phyloP scores from a whole-genome alignment of 78 protist species.

The Pigoraptor vietnamica region DNA sequence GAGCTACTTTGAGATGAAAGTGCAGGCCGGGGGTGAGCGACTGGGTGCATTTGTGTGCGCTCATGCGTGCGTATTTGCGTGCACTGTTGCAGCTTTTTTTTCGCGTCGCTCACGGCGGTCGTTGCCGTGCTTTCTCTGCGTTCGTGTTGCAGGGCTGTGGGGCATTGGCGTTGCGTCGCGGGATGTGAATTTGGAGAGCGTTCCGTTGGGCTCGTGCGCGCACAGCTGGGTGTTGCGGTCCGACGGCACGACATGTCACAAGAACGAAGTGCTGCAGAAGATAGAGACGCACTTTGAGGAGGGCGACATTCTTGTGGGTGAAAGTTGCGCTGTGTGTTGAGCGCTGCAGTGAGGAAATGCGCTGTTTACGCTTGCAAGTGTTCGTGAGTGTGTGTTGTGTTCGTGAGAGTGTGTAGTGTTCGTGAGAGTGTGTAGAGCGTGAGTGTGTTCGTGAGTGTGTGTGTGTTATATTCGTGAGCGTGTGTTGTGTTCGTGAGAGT shows the following conservation, averaged over 20 bases:
- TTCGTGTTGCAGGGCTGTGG: slow-evolving; percentile 10
- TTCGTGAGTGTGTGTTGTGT: neutral
- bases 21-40: slow-evolving; percentile 18
- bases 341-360: too few species aligned
- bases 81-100: neutral
- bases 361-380: too few species aligned
- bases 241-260: slow-evolving; percentile 9
- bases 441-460: too few species aligned
- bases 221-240: slow-evolving; percentile 27
- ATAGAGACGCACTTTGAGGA: neutral
- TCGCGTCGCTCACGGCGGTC: neutral
- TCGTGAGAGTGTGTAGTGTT: too few species aligned
- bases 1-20: slow-evolving; percentile 22
- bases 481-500: too few species aligned
- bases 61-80: neutral
- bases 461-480: too few species aligned
- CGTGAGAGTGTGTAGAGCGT: too few species aligned
- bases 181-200: neutral
- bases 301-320: slow-evolving; percentile 15
- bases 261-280: neutral
- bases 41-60: neutral
- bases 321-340: too few species aligned
- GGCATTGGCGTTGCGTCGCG: slow-evolving; percentile 27
- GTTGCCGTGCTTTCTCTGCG: neutral
- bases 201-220: slow-evolving; percentile 4